Conservation (phyloP, 768 basidiomycete genomes). For the Tubosaeta sp. region DNA sequence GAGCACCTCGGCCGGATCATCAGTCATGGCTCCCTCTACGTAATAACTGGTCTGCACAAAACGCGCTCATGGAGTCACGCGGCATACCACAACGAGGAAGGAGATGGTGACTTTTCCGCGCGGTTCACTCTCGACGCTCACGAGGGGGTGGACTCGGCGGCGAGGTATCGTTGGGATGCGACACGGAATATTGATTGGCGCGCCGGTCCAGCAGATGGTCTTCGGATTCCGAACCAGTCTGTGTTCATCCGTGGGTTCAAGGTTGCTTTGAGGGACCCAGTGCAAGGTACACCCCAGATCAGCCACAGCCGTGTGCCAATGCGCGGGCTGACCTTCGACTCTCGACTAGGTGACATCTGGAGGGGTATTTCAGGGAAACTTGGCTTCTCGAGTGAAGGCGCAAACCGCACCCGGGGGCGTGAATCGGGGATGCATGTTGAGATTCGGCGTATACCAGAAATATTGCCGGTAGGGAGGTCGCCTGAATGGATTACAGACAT, state of each 20-base stretch:
- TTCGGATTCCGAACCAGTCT: constrained; percentile 20
- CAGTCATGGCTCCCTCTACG: constrained; percentile 31
- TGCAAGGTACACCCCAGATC: constrained; percentile 9
- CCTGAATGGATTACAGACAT: not conserved
- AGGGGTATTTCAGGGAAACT: not conserved
- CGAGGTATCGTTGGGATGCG: constrained; percentile 16
- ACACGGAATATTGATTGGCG: constrained; percentile 19
- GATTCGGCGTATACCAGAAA: constrained; percentile 14
- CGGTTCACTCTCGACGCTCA: constrained; percentile 12
- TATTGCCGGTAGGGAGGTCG: constrained; percentile 11
- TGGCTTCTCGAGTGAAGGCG: not conserved
- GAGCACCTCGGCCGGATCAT: constrained; percentile 23
- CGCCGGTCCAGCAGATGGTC: constrained; percentile 10
- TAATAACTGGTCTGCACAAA: constrained; percentile 28
- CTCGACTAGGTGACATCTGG: not conserved
- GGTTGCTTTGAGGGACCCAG: constrained; percentile 17
- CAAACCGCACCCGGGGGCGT: not conserved
- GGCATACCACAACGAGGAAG: constrained; percentile 11
- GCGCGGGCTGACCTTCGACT: not conserved
- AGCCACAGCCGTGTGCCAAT: not conserved
- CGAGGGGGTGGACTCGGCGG: constrained; percentile 7
- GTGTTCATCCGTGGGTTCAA: constrained; percentile 32
- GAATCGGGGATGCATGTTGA: constrained; percentile 7
- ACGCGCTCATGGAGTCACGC: constrained; percentile 31
- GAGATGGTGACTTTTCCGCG: constrained; percentile 3